Percentiles rank a stretch among this genome's conserved stretches.
These are phyloP conservation scores for Limnomonas spitsbergensis DNA, from an alignment of 139 green algal species.

Conservation along the genomic window DNA sequence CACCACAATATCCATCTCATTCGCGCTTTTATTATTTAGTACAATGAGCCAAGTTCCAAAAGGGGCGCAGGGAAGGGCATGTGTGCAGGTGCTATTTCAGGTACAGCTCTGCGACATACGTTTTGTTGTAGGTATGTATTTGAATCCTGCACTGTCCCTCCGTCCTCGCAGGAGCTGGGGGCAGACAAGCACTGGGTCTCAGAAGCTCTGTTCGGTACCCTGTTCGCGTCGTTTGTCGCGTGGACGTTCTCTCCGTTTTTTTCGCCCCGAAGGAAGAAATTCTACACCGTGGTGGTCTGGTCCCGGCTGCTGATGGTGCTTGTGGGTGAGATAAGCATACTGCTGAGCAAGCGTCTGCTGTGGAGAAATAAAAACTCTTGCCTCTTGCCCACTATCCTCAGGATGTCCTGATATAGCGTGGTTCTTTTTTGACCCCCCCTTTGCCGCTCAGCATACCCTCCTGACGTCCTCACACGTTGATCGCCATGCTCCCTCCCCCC, in stretches of 20 bases:
- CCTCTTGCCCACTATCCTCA: too few relatives aligned
- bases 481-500: neutral
- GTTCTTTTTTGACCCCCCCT: neutral
- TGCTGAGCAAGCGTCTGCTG: too few relatives aligned
- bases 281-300: conserved; percentile 87
- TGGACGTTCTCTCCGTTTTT: conserved; percentile 89
- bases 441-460: neutral
- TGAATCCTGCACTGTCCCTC: too few relatives aligned
- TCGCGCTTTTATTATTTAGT: too few relatives aligned
- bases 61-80: too few relatives aligned
- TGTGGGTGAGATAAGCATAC: conserved; percentile 22
- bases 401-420: neutral
- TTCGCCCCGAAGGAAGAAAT: conserved; percentile 61
- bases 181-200: conserved; percentile 75
- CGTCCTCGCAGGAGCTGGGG: conserved; percentile 71
- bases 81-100: too few relatives aligned
- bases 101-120: too few relatives aligned
- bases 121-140: too few relatives aligned
- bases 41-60: too few relatives aligned
- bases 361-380: too few relatives aligned
- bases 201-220: conserved; percentile 71
- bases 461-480: neutral
- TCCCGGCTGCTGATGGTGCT: conserved; percentile 73
- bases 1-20: too few relatives aligned
- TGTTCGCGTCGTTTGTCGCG: conserved; percentile 72